Conservation (phyloP, 164 flowering plant species). For the grape (Vitis vinifera) region DNA sequence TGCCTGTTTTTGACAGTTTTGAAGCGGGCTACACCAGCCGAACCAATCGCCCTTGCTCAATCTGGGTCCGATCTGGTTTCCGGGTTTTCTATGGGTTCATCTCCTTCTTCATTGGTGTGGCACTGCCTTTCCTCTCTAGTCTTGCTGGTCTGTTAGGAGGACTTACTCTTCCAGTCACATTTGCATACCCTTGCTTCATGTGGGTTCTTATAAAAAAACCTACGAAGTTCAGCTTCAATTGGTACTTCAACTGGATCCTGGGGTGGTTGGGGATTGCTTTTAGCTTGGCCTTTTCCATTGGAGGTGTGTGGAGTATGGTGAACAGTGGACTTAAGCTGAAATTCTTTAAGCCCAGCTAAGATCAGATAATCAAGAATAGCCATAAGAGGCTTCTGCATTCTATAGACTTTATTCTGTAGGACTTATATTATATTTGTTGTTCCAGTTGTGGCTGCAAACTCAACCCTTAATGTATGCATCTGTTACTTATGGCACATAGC, state of each 20-base stretch:
- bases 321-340: constrained; percentile 79
- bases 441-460: not conserved
- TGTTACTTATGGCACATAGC: not conserved
- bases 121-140: constrained; percentile 95
- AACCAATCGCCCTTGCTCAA: constrained; percentile 96
- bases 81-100: constrained; percentile 86
- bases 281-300: constrained; percentile 88
- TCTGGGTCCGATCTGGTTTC: constrained; percentile 95
- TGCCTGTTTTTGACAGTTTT: constrained; percentile 98
- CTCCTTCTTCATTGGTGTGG: constrained; percentile 86
- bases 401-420: not conserved
- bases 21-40: constrained; percentile 96
- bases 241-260: constrained; percentile 92
- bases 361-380: not conserved
- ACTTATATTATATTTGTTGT: not conserved
- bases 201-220: constrained; percentile 95
- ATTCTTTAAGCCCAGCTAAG: constrained; percentile 69
- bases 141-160: constrained; percentile 95
- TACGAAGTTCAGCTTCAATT: constrained; percentile 69
- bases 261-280: constrained; percentile 92
- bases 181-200: constrained; percentile 99
- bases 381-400: not conserved
- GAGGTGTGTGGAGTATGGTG: constrained; percentile 96
- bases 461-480: not conserved
- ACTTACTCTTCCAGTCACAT: constrained; percentile 94